Evolutionary conservation across 2,329 filamentous ascomycete genomes (phyloP).

Genomic region (Verticillium nubilum): DNA sequence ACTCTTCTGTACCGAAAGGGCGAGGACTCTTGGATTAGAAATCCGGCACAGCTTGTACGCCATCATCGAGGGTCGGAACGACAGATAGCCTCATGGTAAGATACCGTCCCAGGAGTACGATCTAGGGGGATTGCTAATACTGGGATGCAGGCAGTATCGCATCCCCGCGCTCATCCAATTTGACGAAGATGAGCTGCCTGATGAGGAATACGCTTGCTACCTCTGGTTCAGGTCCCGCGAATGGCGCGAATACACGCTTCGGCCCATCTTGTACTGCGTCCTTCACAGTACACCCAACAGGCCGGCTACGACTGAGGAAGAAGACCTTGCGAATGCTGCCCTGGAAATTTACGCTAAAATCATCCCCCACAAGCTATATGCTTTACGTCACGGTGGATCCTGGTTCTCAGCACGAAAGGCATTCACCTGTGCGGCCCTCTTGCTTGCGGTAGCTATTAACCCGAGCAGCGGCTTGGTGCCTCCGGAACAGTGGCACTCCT

Average conservation of each 20-base stretch:
- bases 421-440: conserved; percentile 4
- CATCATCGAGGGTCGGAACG: conserved; percentile 11
- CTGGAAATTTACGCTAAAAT: conserved; percentile 6
- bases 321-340: conserved; percentile 6
- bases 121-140: not conserved
- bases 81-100: conserved; percentile 6
- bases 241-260: conserved; percentile 11
- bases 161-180: conserved; percentile 9
- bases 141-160: conserved; percentile 6
- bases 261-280: conserved; percentile 10
- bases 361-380: conserved; percentile 3
- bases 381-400: conserved; percentile 8
- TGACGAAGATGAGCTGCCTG: conserved; percentile 1
- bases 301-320: not conserved
- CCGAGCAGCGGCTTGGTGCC: not conserved
- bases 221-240: conserved; percentile 8
- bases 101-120: not conserved
- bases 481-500: not conserved
- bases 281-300: conserved; percentile 4
- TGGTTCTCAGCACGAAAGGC: conserved; percentile 8
- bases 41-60: conserved; percentile 1
- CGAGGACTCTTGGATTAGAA: conserved; percentile 5
- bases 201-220: conserved; percentile 11
- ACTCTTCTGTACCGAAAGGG: conserved; percentile 5
- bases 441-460: conserved; percentile 5